phyloP scores from a whole-genome alignment of 169 alveolate genomes.

The Cryptosporidium meleagridis region DNA sequence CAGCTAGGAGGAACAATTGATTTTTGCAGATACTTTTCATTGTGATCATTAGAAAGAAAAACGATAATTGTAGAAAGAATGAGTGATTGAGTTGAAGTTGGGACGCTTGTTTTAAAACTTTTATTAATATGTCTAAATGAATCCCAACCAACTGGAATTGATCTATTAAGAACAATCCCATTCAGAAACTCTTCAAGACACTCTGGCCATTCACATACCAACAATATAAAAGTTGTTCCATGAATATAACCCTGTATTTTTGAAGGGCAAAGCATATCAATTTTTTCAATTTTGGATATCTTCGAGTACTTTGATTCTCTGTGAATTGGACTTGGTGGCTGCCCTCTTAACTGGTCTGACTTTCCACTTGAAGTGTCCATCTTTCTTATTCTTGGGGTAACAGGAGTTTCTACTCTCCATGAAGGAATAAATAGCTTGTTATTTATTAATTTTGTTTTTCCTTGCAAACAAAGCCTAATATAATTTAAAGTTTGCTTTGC shows the following conservation, averaged over 20 bases:
- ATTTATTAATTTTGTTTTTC: slow-evolving; percentile 33
- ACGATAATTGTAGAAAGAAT: slow-evolving; percentile 57
- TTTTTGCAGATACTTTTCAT: slow-evolving; percentile 39
- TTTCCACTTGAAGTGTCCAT: not conserved
- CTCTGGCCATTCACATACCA: slow-evolving; percentile 75
- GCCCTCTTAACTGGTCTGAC: slow-evolving; percentile 27
- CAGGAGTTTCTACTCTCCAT: slow-evolving; percentile 63
- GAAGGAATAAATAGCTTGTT: slow-evolving; percentile 56
- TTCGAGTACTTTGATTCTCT: slow-evolving; percentile 34
- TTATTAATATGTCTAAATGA: slow-evolving; percentile 18
- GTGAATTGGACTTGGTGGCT: slow-evolving; percentile 64
- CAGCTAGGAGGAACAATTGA: slow-evolving; percentile 70
- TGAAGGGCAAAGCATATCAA: slow-evolving; percentile 62
- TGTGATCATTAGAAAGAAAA: slow-evolving; percentile 27
- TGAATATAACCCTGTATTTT: slow-evolving; percentile 70
- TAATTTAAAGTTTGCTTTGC: slow-evolving; percentile 54
- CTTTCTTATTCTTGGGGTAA: slow-evolving; percentile 53
- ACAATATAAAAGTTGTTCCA: slow-evolving; percentile 64
- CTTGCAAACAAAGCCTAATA: slow-evolving; percentile 52
- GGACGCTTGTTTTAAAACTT: slow-evolving; percentile 23
- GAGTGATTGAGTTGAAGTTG: slow-evolving; percentile 48
- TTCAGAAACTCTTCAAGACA: slow-evolving; percentile 54
- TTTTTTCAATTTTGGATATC: slow-evolving; percentile 35
- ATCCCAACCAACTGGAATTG: slow-evolving; percentile 75
- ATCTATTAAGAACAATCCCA: slow-evolving; percentile 49